phyloP scores from a whole-genome alignment of 2,329 filamentous ascomycete species.

The Ophiostoma sp. region DNA sequence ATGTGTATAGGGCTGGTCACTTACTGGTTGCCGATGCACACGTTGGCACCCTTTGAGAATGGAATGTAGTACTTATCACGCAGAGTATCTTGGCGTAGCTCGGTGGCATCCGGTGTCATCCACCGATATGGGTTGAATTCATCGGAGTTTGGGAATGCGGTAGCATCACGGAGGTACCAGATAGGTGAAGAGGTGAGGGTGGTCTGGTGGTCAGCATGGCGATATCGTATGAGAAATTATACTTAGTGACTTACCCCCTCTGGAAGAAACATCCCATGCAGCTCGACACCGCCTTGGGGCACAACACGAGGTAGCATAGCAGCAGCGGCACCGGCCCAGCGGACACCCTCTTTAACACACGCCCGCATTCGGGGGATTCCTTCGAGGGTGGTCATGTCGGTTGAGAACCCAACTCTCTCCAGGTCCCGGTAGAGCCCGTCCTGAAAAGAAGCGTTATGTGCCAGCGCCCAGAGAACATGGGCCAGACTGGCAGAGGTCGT shows the following conservation, averaged over 20 bases:
- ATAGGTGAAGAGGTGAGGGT: constrained; percentile 26
- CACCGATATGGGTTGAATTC: constrained; percentile 23
- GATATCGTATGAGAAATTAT: background rate
- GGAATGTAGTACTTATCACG: constrained; percentile 26
- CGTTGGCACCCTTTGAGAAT: constrained; percentile 25
- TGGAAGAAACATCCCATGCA: constrained; percentile 18
- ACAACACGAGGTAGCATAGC: constrained; percentile 28
- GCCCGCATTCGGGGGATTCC: constrained; percentile 20
- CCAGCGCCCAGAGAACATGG: constrained; percentile 26
- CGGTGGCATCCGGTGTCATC: constrained; percentile 19
- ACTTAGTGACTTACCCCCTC: constrained; percentile 22
- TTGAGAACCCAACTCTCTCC: constrained; percentile 16
- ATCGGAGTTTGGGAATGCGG: constrained; percentile 23
- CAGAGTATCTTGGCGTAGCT: background rate
- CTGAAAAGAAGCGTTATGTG: constrained; percentile 21
- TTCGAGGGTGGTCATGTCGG: constrained; percentile 26
- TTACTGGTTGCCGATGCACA: constrained; percentile 26
- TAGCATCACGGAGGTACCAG: constrained; percentile 23
- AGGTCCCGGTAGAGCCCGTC: constrained; percentile 22
- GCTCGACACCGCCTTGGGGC: constrained; percentile 21
- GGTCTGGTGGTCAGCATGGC: background rate
- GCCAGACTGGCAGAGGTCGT: constrained; percentile 25
- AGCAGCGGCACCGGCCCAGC: constrained; percentile 25
- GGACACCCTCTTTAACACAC: constrained; percentile 26
- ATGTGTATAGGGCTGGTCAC: background rate